phyloP scores from a whole-genome alignment of 805 yeast species.

The Dipodascus geniculatus region DNA sequence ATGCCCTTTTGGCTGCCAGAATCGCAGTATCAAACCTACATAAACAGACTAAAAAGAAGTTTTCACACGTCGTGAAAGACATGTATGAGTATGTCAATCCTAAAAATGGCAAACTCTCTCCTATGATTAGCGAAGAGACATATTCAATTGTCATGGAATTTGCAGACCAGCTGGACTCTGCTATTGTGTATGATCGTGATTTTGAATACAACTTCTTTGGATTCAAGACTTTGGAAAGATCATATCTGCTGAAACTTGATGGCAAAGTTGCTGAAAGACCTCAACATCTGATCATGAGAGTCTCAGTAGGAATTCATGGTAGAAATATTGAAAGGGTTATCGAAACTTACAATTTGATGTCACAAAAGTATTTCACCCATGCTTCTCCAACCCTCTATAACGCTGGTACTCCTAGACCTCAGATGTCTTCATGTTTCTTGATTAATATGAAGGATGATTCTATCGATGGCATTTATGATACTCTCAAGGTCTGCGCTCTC shows the following conservation, averaged over 20 bases:
- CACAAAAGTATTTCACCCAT: conserved; percentile 71
- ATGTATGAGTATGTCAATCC: conserved; percentile 64
- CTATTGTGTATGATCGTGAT: conserved; percentile 63
- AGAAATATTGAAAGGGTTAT: conserved; percentile 44
- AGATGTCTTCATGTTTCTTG: conserved; percentile 80
- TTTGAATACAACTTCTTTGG: conserved; percentile 68
- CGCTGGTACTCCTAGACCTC: conserved; percentile 73
- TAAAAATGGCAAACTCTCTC: conserved; percentile 45
- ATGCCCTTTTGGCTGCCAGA: conserved; percentile 74
- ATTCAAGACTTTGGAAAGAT: conserved; percentile 70
- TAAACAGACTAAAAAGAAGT: conserved; percentile 72
- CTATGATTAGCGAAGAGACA: conserved; percentile 53
- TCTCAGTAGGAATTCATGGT: conserved; percentile 78
- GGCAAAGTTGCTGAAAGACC: conserved; percentile 69
- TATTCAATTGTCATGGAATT: conserved; percentile 44
- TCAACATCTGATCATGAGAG: conserved; percentile 77
- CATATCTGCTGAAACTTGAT: conserved; percentile 54
- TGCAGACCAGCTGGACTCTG: conserved; percentile 48
- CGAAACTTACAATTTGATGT: conserved; percentile 79
- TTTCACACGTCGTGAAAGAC: conserved; percentile 55
- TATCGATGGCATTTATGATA: conserved; percentile 83
- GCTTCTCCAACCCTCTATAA: conserved; percentile 92
- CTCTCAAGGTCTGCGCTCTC: conserved; percentile 73
- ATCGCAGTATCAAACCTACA: conserved; percentile 81
- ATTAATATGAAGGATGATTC: conserved; percentile 86